Evolutionary conservation across 208 protist genomes (phyloP), one percentile per base, ranked within the genome.

Genomic region (Trypanosoma brucei): DNA sequence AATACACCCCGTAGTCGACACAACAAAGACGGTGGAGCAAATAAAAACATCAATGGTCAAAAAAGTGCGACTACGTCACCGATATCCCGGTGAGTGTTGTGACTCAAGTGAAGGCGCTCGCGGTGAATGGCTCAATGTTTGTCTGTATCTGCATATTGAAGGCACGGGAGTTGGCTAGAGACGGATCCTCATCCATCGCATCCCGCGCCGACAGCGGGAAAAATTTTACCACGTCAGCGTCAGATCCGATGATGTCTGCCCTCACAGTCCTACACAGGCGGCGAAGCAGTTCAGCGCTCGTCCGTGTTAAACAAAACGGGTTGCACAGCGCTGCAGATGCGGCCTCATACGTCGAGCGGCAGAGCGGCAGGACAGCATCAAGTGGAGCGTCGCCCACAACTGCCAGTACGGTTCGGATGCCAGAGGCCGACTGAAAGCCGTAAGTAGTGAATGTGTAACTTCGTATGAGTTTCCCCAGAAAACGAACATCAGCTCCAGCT

Each of bases 341-440:
- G 36, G 62, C 75, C 68, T 94, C 88, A 71, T 92, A 92, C 1
- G 89, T 64, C 30, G 83, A 56, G 11, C 88, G 81, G 69, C 84
- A 91, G 3, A 94, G 62, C n/a, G 88, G 88, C 68, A 91, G 60
- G 57, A 94, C 78, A 50, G 88, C 88, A 62, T 94, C 88, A 3
- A 75, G 50, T 4, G 84, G 81, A 3, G 81, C 78, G 42, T 78
- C 68, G 22, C 88, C 85, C 8, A 92, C 79, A 51, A 82, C 88
- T 33, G 88, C 76, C 38, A 94, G 68, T 6, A 94, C 64, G 13
- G 82, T 86, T 14, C 64, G 70, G 36, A 92, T 79, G 5, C 88
- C 80, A 3, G 83, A 88, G 55, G 74, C 88, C 31, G 83, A 88
- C 67, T 80, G 74, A 66, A 92, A 89, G 55, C 84, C 88, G 64